Evolutionary conservation across 2,329 filamentous ascomycete species (phyloP), one percentile per base, ranked within the genome.

Genomic region (Alternaria infectoria): DNA sequence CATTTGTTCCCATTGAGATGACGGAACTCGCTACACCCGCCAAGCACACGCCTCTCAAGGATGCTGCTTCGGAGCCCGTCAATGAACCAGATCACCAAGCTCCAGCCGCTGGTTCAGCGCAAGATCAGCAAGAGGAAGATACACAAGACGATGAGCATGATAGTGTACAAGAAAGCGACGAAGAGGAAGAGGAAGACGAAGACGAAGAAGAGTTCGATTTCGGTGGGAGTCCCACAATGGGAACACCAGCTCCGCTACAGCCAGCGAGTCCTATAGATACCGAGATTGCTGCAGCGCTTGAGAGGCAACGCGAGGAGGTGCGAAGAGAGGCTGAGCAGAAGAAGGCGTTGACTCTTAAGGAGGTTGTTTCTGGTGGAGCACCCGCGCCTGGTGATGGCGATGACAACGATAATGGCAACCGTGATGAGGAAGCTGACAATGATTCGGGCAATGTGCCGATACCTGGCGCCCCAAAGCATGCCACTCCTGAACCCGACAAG

Each of bases 71-170:
- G 2, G 32, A 36, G 4, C 8, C 32, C 4, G 32, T 36, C 32
- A n/a, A 10, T 32, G 10, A 1, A 6, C 12, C 13, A 13, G 47
- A 32, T 17, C n/a, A 40, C n/a, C 17, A 32, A 19, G 26, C 7
- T 7, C 12, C 8, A 21, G 26, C 17, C 6, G 26, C 13, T 10
- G 12, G 17, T 32, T 13, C 13, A 21, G n/a, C 3, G 11, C 47
- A 51, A 11, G 17, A 3, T 6, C 2, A 11, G 6, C 1, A 2
- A 32, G 17, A 23, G 1, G 21, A 36, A 0, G 28, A 51, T 1
- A 1, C 0, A 4, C 26, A 36, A 13, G 21, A 30, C 28, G 4
- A 10, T 40, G 36, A 17, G 36, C 36, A 40, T 3, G 36, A 40
- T 6, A 3, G 36, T 40, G 36, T 40, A 5, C 4, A 40, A 6